Conservation (phyloP, 768 basidiomycete species). For the Leccinellum luteum region DNA sequence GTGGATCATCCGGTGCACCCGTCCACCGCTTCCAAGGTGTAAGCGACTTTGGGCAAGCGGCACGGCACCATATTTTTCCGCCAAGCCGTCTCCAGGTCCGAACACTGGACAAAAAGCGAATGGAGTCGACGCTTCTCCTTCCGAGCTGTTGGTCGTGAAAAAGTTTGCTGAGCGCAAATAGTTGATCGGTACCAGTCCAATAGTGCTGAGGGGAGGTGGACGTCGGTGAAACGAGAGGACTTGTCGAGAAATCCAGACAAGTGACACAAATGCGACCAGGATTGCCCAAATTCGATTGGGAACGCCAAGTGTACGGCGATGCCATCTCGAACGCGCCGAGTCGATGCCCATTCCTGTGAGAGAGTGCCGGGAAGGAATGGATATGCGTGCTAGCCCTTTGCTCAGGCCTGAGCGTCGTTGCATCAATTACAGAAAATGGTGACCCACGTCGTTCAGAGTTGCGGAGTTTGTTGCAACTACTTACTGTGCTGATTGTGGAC, state of each 20-base stretch:
- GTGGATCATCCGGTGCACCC: conserved; percentile 79
- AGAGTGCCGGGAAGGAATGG: conserved; percentile 38
- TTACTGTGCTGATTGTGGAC: neutral
- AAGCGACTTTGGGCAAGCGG: conserved; percentile 70
- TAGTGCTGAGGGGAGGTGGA: conserved; percentile 31
- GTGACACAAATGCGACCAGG: conserved; percentile 49
- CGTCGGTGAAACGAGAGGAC: conserved; percentile 41
- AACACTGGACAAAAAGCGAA: conserved; percentile 92
- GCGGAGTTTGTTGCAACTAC: neutral
- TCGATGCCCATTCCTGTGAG: conserved; percentile 44
- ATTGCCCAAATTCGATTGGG: conserved; percentile 71
- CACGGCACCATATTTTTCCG: conserved; percentile 72
- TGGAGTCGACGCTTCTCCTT: conserved; percentile 46
- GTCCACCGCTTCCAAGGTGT: conserved; percentile 76
- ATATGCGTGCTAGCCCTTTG: conserved; percentile 57
- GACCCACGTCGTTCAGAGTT: neutral
- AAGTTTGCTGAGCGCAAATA: conserved; percentile 63
- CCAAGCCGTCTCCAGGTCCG: conserved; percentile 79
- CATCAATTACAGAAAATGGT: conserved; percentile 36
- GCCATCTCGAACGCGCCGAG: conserved; percentile 51
- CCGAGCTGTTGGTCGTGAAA: conserved; percentile 33
- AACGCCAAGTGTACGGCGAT: conserved; percentile 58
- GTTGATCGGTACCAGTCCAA: conserved; percentile 67
- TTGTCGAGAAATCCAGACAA: conserved; percentile 57
- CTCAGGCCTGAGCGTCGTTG: conserved; percentile 52